These are phyloP conservation scores for Solanum sitiens DNA, from an alignment of 257 asterid species.

Conservation along the genomic window DNA sequence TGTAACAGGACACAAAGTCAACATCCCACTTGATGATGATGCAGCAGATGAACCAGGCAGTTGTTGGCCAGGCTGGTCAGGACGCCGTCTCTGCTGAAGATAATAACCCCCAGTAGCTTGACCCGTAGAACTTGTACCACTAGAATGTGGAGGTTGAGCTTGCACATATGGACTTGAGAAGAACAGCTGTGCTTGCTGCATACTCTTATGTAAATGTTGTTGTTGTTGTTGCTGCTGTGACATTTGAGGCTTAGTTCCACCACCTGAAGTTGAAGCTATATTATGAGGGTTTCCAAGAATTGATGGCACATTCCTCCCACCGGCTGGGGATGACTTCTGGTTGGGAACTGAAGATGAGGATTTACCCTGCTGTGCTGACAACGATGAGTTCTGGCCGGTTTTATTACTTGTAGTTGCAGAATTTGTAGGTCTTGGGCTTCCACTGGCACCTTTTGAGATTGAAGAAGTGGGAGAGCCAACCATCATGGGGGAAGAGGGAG, in stretches of 20 bases:
- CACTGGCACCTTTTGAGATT: slow-evolving; percentile 77
- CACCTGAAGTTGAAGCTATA: slow-evolving; percentile 24
- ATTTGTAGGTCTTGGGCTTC: slow-evolving; percentile 64
- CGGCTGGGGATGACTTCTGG: slow-evolving; percentile 54
- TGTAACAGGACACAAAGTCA: slow-evolving; percentile 37
- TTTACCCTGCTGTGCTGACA: slow-evolving; percentile 46
- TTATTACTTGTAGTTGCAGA: slow-evolving; percentile 51
- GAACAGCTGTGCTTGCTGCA: slow-evolving; percentile 60
- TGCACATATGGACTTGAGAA: slow-evolving; percentile 54
- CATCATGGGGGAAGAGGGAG: slow-evolving; percentile 60
- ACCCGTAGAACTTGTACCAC: slow-evolving; percentile 18
- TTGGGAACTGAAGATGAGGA: slow-evolving; percentile 24
- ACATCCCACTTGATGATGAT: slow-evolving; percentile 34
- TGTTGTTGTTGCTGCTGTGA: slow-evolving; percentile 33
- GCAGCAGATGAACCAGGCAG: slow-evolving; percentile 23
- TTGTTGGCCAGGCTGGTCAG: slow-evolving; percentile 52
- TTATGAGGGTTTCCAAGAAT: slow-evolving; percentile 63
- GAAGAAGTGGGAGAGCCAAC: slow-evolving; percentile 85
- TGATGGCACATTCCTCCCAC: slow-evolving; percentile 39
- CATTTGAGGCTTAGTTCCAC: slow-evolving; percentile 35
- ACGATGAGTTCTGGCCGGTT: slow-evolving; percentile 39
- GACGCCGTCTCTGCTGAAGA: slow-evolving; percentile 43
- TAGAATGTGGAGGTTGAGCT: slow-evolving; percentile 40
- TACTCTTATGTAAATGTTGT: slow-evolving; percentile 27
- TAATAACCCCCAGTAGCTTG: slow-evolving; percentile 45